Conservation (phyloP, 495 filamentous ascomycete genomes). For the Tuber melanosporum region DNA sequence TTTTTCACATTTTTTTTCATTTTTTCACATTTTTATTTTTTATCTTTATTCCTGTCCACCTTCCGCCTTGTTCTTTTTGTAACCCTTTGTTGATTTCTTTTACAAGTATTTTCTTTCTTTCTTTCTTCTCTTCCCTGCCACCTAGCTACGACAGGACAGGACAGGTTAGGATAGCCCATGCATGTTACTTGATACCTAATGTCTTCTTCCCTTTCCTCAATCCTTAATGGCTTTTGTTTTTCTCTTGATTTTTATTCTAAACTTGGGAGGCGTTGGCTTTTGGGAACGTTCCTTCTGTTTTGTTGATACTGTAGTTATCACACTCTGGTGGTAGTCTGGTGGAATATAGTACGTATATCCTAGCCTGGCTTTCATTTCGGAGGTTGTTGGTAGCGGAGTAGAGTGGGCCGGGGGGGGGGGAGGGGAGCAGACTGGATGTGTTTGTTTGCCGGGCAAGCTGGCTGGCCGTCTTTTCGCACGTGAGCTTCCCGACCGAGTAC, state of each 20-base stretch:
- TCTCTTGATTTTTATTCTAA: background rate
- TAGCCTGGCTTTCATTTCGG: background rate
- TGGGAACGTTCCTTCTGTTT: background rate
- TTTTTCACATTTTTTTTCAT: background rate
- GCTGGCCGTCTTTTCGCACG: background rate
- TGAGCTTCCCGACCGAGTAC: background rate
- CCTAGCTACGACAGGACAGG: background rate
- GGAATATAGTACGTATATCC: background rate
- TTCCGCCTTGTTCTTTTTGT: constrained; percentile 13
- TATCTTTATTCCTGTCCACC: constrained; percentile 1
- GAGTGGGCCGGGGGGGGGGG: background rate
- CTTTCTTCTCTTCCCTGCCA: background rate
- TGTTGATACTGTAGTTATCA: background rate
- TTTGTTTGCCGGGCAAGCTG: background rate
- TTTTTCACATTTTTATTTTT: constrained; percentile 13
- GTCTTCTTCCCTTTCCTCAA: background rate
- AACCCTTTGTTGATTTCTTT: constrained; percentile 8
- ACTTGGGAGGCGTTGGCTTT: background rate
- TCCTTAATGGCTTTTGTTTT: background rate
- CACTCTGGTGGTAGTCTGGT: background rate
- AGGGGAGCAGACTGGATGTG: background rate
- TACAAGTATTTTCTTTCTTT: background rate
- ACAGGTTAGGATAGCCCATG: background rate
- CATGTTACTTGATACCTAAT: background rate
- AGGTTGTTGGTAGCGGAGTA: background rate